These are phyloP conservation scores for Wallacemonas rigidus DNA, from an alignment of 208 protist species.

Conservation along the genomic window DNA sequence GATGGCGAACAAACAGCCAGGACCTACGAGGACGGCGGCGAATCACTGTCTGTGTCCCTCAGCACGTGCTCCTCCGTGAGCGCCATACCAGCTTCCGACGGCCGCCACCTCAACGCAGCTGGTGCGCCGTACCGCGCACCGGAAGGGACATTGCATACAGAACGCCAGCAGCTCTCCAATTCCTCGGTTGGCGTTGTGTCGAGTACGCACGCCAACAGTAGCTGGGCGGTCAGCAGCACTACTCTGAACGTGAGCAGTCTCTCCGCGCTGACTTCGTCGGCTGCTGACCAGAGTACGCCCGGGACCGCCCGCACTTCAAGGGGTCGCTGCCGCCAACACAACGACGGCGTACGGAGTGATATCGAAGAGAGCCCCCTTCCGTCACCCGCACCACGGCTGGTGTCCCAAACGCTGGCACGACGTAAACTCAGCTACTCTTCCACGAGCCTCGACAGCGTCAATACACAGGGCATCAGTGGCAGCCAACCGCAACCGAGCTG, in stretches of 20 bases:
- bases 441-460: conserved; percentile 2
- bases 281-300: not conserved
- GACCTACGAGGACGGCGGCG: not conserved
- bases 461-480: conserved; percentile 10
- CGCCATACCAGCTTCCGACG: not conserved
- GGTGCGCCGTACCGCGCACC: no score
- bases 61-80: conserved; percentile 10
- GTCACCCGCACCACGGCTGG: not conserved
- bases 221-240: conserved; percentile 14
- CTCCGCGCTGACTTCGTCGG: conserved; percentile 9
- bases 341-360: not conserved
- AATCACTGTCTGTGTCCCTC: conserved; percentile 2
- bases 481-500: conserved; percentile 4
- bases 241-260: conserved; percentile 33
- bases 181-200: not conserved
- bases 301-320: no score
- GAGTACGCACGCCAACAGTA: not conserved
- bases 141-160: no score
- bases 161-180: conserved; percentile 4
- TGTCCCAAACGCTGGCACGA: not conserved
- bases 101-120: not conserved
- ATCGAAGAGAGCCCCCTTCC: conserved; percentile 6
- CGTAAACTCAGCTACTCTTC: conserved; percentile 17
- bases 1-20: no score
- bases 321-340: no score